Conservation (phyloP, 768 basidiomycete genomes). For the Lactarius trivialis region DNA sequence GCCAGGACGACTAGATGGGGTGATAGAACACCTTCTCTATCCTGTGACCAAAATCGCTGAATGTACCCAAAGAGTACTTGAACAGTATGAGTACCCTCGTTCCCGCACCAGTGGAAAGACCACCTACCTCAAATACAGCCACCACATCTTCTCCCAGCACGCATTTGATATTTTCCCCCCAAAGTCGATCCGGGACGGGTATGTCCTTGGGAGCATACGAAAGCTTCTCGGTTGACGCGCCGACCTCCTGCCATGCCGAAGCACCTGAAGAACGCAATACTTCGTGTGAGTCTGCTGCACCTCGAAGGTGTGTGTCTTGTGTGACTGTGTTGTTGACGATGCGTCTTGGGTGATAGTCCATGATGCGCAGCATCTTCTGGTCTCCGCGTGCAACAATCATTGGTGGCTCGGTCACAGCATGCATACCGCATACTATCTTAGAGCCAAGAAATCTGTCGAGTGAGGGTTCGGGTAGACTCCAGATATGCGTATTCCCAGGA, state of each 20-base stretch:
- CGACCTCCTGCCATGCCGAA: neutral
- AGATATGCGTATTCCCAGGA: neutral
- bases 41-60: neutral
- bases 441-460: neutral
- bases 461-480: neutral
- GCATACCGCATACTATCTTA: conserved; percentile 1
- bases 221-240: neutral
- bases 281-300: neutral
- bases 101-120: neutral
- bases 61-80: neutral
- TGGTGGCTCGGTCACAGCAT: neutral
- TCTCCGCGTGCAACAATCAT: neutral
- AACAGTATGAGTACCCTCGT: neutral
- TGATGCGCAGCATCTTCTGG: neutral
- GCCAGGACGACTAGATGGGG: neutral
- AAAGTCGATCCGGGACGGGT: neutral
- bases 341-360: conserved; percentile 6
- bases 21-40: conserved; percentile 8
- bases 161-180: neutral
- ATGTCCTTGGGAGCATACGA: conserved; percentile 4
- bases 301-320: neutral
- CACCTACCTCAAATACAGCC: neutral
- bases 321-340: neutral
- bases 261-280: neutral
- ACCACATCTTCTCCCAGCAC: conserved; percentile 8